Conservation (phyloP, 345 rosid genomes). For the Eucalyptus tenuipes region DNA sequence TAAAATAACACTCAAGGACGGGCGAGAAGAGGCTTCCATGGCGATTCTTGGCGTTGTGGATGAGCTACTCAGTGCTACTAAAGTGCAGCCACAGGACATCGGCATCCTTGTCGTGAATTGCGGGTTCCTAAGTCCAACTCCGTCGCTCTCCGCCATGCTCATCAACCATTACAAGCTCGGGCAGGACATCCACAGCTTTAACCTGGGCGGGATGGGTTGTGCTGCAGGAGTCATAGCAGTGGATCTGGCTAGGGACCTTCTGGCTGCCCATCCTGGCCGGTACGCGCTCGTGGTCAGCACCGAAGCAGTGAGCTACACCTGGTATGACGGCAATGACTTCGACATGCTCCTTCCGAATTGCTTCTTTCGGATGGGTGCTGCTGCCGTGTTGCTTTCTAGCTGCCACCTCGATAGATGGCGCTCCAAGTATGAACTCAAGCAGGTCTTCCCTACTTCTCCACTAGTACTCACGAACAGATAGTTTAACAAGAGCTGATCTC, state of each 20-base stretch:
- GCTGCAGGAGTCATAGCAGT: slow-evolving; percentile 64
- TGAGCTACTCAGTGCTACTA: slow-evolving; percentile 40
- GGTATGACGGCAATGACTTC: slow-evolving; percentile 45
- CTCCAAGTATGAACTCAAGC: slow-evolving; percentile 45
- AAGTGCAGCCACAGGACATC: slow-evolving; percentile 34
- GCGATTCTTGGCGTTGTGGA: slow-evolving; percentile 53
- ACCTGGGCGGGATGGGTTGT: slow-evolving; percentile 82
- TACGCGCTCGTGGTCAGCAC: slow-evolving; percentile 65
- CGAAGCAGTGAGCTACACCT: slow-evolving; percentile 44
- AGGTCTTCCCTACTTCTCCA: slow-evolving; percentile 7
- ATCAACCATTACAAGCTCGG: slow-evolving; percentile 61
- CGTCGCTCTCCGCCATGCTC: slow-evolving; percentile 59
- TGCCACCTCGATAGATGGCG: slow-evolving; percentile 41
- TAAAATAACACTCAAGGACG: slow-evolving; percentile 26
- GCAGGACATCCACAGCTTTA: slow-evolving; percentile 53
- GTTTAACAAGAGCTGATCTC: too few species aligned
- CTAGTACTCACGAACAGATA: neutral
- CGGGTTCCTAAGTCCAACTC: slow-evolving; percentile 56
- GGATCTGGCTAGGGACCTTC: slow-evolving; percentile 22
- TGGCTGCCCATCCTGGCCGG: slow-evolving; percentile 35
- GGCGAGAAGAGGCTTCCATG: slow-evolving; percentile 65
- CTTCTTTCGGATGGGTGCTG: slow-evolving; percentile 68
- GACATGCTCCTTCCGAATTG: slow-evolving; percentile 64
- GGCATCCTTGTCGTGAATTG: slow-evolving; percentile 55
- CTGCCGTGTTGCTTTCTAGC: slow-evolving; percentile 60